Conservation (phyloP, 2,329 filamentous ascomycete species). For the Colletotrichum sansevieriae region DNA sequence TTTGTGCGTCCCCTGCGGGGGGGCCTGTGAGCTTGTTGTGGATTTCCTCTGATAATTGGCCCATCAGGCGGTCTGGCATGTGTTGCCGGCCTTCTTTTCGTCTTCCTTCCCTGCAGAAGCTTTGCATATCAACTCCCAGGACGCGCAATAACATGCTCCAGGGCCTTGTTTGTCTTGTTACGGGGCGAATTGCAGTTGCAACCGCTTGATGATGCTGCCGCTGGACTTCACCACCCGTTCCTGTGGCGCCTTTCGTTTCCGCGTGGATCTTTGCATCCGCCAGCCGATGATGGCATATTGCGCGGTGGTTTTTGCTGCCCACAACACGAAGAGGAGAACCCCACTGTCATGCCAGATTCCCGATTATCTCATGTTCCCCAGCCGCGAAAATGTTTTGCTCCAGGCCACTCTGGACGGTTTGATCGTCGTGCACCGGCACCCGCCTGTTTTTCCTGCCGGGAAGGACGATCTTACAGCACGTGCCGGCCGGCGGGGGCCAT, state of each 20-base stretch:
- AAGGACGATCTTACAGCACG: slow-evolving; percentile 22
- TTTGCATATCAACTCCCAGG: not conserved
- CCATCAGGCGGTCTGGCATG: slow-evolving; percentile 17
- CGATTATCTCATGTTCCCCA: slow-evolving; percentile 16
- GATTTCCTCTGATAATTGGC: slow-evolving; percentile 20
- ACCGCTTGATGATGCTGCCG: slow-evolving; percentile 28
- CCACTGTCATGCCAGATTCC: slow-evolving; percentile 30
- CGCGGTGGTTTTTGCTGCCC: slow-evolving; percentile 3
- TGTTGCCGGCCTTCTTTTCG: slow-evolving; percentile 14
- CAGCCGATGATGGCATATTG: slow-evolving; percentile 10
- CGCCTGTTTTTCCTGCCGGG: slow-evolving; percentile 29
- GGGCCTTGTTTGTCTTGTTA: not conserved
- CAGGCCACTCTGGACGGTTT: slow-evolving; percentile 38
- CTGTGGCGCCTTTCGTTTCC: slow-evolving; percentile 26
- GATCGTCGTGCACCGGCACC: slow-evolving; percentile 29
- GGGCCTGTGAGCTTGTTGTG: not conserved
- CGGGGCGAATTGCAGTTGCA: slow-evolving; percentile 29
- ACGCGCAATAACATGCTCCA: slow-evolving; percentile 4
- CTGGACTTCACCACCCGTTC: not conserved
- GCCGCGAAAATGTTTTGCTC: slow-evolving; percentile 23
- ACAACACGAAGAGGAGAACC: slow-evolving; percentile 1
- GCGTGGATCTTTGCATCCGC: slow-evolving; percentile 2
- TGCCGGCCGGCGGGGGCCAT: not conserved
- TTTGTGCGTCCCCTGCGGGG: not conserved
- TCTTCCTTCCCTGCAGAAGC: slow-evolving; percentile 17